Percentiles rank a stretch among this genome's conserved stretches.
These are phyloP conservation scores for Agastache rugosa DNA, from an alignment of 257 asterid genomes.

Conservation along the genomic window DNA sequence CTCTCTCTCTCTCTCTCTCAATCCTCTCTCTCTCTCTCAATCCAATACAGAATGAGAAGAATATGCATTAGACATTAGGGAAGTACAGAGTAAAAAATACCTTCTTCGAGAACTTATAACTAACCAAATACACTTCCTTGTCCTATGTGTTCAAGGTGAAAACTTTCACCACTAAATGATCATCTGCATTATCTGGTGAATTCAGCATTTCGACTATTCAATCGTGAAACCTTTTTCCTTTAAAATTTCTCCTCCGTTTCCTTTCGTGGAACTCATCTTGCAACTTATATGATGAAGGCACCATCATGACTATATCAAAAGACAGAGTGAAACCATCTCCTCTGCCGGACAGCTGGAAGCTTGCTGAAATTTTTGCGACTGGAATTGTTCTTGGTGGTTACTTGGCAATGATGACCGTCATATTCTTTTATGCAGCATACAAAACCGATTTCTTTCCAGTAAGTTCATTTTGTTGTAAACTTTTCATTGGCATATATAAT, in stretches of 20 bases:
- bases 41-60: neutral
- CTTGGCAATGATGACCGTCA: slow-evolving; percentile 89
- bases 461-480: slow-evolving; percentile 31
- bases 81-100: too few relatives aligned
- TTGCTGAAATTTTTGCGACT: slow-evolving; percentile 77
- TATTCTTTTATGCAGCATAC: slow-evolving; percentile 85
- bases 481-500: neutral
- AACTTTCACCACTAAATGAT: neutral
- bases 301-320: slow-evolving; percentile 89
- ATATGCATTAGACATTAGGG: neutral
- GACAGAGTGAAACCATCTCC: slow-evolving; percentile 93
- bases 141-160: neutral
- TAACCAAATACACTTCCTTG: neutral
- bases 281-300: slow-evolving; percentile 49
- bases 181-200: slow-evolving; percentile 14
- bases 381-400: slow-evolving; percentile 83
- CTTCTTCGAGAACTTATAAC: neutral
- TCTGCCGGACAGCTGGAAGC: slow-evolving; percentile 90
- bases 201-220: neutral
- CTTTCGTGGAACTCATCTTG: slow-evolving; percentile 19
- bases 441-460: slow-evolving; percentile 82
- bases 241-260: neutral
- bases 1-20: neutral
- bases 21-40: neutral
- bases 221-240: neutral